Evolutionary conservation across 306 rosid species (phyloP), one percentile per base, ranked within the genome.

Genomic region (Cucurbita ficifolia): DNA sequence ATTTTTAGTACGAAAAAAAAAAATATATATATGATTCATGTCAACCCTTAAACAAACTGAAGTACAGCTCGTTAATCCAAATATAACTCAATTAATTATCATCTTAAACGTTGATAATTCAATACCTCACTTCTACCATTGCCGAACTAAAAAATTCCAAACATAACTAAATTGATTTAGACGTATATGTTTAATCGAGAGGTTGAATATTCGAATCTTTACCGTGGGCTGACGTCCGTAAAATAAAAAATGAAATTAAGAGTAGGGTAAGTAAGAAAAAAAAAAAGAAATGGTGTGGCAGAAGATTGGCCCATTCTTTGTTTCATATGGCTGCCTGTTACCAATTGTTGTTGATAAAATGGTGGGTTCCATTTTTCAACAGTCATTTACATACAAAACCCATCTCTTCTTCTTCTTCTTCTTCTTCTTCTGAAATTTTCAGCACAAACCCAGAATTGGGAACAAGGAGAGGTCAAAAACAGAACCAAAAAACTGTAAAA

Each of bases 291-390:
- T 36, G 42, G 42, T 35, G 72, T 43, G 72, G 54, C 72, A 67
- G 72, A 67, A 43, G 6, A 67, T 67, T 67, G 72, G 72, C 54
- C 54, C 39, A 67, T 65, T 67, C 33, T 65, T 63, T 63, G 70
- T 63, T 63, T 63, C 70, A 63, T 63, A 4, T 39, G 70, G 70
- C 45, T 43, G 50, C 33, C 64, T 58, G 64, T 58, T 58, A 24
- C 38, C 64, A 24, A 24, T 58, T n/a, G 18, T 59, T 21, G 46
- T n/a, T 54, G 6, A 54, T 54, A 9, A 43, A 65, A 42, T 40
- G 72, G 72, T 65, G 72, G 72, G 72, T 42, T 42, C 72, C 72
- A 65, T 65, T 43, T 21, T 24, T 40, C 70, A 43, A 63, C 70
- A 63, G 11, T 65, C 17, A 43, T 17, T 63, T 39, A n/a, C 33